Evolutionary conservation across 202 grass and related monocot genomes (phyloP).

Genomic region (Zizania palustris): DNA sequence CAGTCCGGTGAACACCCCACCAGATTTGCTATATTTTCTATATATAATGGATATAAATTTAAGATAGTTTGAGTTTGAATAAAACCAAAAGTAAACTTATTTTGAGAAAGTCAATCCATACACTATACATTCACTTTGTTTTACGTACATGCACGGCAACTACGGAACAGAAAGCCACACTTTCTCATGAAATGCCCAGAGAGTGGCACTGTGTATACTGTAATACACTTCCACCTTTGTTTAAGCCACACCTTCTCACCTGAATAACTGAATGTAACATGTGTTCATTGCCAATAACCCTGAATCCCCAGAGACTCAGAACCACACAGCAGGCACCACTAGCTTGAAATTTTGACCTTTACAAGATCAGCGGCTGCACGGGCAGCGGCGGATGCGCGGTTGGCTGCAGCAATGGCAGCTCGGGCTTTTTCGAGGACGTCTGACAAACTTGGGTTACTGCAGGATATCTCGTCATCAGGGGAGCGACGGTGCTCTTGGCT

Average conservation of each 20-base stretch:
- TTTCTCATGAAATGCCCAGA: conserved; percentile 1
- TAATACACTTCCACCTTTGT: not conserved
- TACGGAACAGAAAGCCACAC: not conserved
- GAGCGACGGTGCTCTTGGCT: conserved; percentile 34
- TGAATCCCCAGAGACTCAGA: not conserved
- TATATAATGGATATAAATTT: too few species aligned
- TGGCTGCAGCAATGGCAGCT: conserved; percentile 71
- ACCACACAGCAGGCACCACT: conserved; percentile 21
- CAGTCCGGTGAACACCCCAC: too few species aligned
- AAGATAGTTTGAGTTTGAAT: too few species aligned
- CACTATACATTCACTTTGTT: conserved; percentile 4
- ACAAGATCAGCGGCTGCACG: conserved; percentile 76
- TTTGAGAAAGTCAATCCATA: not conserved
- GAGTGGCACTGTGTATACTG: not conserved
- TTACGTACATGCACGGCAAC: not conserved
- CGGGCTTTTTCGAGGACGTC: conserved; percentile 75
- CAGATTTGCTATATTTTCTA: too few species aligned
- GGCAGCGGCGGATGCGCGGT: conserved; percentile 71
- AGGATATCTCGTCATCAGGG: conserved; percentile 42
- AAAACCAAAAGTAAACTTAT: too few species aligned
- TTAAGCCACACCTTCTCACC: not conserved
- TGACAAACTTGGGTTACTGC: conserved; percentile 46
- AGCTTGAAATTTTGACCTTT: conserved; percentile 61
- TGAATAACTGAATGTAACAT: not conserved
- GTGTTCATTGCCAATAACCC: not conserved